Evolutionary conservation across 164 flowering plant genomes (phyloP), one percentile per base, ranked within the genome.

Genomic region (Nymphaea colorata): DNA sequence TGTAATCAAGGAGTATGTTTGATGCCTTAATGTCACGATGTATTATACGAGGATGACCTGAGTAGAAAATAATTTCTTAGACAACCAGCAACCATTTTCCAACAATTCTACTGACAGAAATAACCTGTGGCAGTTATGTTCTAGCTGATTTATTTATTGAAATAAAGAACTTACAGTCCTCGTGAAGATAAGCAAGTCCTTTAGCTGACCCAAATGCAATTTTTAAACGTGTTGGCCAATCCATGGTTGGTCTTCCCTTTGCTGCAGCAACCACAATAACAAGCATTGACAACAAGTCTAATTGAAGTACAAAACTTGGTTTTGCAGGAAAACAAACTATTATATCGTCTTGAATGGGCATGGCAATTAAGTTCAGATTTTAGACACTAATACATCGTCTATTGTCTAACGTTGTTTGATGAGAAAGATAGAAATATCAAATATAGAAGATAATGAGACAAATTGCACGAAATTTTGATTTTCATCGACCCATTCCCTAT

Each of bases 11-110:
- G 69, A 94, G 96, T 66, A 94, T 91, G 71, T 94, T 94, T 42
- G 99, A 78, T 41, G 96, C 86, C 76, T 94, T 94, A 71, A 94
- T 94, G 75, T 94, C 99, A 61, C 99, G 90, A 72, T 94, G 99
- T 72, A 94, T 90, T 66, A 94, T 94, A 74, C 90, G 91, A 60
- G 99, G 99, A 78, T 94, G 88, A 64, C 99, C 99, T 94, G 84
- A 47, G 55, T 66, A 81, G 53, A 71, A 15, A 61, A 61, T 61
- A 6, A 12, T 7, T 12, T 6, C 12, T 47, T 7, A 47, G 12
- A 6, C 12, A 47, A 12, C 55, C 7, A 47, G 55, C 11, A 47
- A 47, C 11, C 12, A 12, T 25, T 25, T 25, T 25, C 36, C 36
- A 25, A 25, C 36, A 4, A 47, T 12, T 6, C 4, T 47, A 47